Evolutionary conservation across 1,139 yeast species (phyloP).

Genomic region (Suhomyces bolitotheri): DNA sequence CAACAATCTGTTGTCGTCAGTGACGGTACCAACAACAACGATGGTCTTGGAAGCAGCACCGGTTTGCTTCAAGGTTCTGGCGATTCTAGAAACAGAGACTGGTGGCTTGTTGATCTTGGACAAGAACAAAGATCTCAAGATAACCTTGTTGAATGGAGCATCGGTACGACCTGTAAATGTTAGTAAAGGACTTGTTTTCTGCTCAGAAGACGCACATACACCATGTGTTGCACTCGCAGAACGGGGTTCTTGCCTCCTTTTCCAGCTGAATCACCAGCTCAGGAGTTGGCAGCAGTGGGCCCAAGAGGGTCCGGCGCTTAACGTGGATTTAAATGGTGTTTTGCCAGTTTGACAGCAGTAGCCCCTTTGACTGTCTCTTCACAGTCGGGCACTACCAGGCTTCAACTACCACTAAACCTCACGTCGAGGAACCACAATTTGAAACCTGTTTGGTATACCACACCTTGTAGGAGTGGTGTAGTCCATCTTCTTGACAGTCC

Average conservation of each 20-base stretch:
- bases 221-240: slow-evolving; percentile 62
- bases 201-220: slow-evolving; percentile 61
- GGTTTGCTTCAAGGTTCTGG: slow-evolving; percentile 78
- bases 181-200: slow-evolving; percentile 49
- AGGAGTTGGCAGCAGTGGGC: slow-evolving; percentile 3
- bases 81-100: slow-evolving; percentile 89
- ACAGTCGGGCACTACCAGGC: slow-evolving; percentile 11
- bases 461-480: slow-evolving; percentile 3
- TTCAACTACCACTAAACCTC: slow-evolving; percentile 11
- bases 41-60: slow-evolving; percentile 90
- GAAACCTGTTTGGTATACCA: slow-evolving; percentile 1
- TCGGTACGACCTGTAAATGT: slow-evolving; percentile 89
- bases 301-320: background rate
- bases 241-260: slow-evolving; percentile 18
- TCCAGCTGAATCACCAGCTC: slow-evolving; percentile 14
- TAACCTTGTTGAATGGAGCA: slow-evolving; percentile 97
- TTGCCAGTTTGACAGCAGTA: no score
- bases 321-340: slow-evolving; percentile 1
- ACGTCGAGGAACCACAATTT: no score
- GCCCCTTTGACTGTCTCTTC: slow-evolving; percentile 16
- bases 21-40: slow-evolving; percentile 99
- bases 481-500: slow-evolving; percentile 13
- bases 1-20: slow-evolving; percentile 94
- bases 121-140: slow-evolving; percentile 91
- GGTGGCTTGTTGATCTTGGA: slow-evolving; percentile 99